These are phyloP conservation scores for Boletus tomentosulus DNA, from an alignment of 768 basidiomycete species.

Conservation along the genomic window DNA sequence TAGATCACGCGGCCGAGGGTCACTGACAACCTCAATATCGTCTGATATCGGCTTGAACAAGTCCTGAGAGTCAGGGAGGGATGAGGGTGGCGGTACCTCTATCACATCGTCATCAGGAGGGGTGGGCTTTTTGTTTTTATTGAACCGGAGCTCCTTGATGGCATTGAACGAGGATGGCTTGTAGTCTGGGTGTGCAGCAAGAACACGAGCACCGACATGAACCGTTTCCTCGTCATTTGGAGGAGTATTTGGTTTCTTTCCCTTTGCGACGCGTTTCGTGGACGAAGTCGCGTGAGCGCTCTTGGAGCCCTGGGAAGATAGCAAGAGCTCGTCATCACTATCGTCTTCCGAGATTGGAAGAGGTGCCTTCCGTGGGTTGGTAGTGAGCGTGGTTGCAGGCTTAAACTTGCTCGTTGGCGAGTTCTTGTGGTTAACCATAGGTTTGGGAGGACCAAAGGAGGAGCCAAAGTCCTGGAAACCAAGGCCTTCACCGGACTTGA, in stretches of 20 bases:
- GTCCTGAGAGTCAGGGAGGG: too few species aligned
- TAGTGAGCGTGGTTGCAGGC: background rate
- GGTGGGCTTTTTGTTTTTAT: constrained; percentile 30
- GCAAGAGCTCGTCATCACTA: too few species aligned
- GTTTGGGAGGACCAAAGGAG: constrained; percentile 13
- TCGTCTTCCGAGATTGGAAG: constrained; percentile 2
- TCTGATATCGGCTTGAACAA: too few species aligned
- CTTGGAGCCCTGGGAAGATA: constrained; percentile 21
- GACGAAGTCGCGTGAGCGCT: constrained; percentile 6
- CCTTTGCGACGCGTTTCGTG: constrained; percentile 9
- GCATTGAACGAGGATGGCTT: constrained; percentile 10
- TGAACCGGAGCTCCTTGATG: constrained; percentile 31
- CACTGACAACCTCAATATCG: too few species aligned
- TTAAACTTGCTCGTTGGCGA: constrained; percentile 12
- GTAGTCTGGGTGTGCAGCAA: too few species aligned
- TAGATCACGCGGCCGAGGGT: too few species aligned
- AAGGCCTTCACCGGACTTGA: constrained; percentile 24
- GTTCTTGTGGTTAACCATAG: background rate
- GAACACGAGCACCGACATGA: constrained; percentile 15
- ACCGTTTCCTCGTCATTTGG: constrained; percentile 8
- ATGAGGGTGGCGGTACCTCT: too few species aligned
- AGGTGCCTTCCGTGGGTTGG: background rate
- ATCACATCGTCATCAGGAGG: too few species aligned
- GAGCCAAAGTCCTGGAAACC: constrained; percentile 25
- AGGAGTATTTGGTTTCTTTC: background rate